Evolutionary conservation across 225 moss, liverwort and hornwort genomes (phyloP).

Genomic region (Ulota crispa): DNA sequence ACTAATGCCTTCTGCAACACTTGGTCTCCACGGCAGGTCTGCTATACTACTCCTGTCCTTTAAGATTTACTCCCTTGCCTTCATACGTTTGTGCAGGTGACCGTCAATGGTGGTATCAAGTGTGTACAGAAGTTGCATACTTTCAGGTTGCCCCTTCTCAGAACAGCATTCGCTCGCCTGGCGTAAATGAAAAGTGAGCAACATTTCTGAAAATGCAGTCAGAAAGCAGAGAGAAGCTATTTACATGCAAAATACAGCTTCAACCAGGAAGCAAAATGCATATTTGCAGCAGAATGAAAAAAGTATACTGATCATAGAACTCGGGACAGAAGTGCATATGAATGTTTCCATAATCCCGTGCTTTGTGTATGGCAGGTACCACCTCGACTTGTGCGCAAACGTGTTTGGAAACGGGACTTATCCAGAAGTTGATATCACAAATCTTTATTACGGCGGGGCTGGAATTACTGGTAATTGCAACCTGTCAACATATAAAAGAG

Average conservation of each 20-base stretch:
- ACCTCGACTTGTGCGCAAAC: constrained; percentile 89
- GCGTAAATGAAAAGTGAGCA: constrained; percentile 71
- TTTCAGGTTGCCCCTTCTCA: constrained; percentile 82
- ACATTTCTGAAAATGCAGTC: constrained; percentile 2
- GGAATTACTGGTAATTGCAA: constrained; percentile 62
- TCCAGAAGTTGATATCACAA: constrained; percentile 89
- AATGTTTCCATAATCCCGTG: neutral
- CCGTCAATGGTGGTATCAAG: constrained; percentile 99
- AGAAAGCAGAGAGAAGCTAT: neutral
- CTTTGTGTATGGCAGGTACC: constrained; percentile 58
- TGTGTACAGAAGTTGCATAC: constrained; percentile 94
- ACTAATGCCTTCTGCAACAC: neutral
- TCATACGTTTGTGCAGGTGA: constrained; percentile 45
- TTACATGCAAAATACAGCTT: neutral
- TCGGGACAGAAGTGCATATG: neutral
- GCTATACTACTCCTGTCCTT: neutral
- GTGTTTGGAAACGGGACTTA: constrained; percentile 85
- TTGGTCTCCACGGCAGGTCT: neutral
- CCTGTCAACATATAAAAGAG: neutral
- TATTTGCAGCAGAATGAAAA: neutral
- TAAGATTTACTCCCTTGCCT: constrained; percentile 9
- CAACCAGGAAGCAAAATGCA: neutral
- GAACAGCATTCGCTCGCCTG: constrained; percentile 87
- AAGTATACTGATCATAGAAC: neutral
- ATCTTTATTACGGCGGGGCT: constrained; percentile 94